A percentile compares a stretch with the other conserved stretches of the same genome.
Conservation (phyloP, 441 rosid species). For the Populus hybrid region DNA sequence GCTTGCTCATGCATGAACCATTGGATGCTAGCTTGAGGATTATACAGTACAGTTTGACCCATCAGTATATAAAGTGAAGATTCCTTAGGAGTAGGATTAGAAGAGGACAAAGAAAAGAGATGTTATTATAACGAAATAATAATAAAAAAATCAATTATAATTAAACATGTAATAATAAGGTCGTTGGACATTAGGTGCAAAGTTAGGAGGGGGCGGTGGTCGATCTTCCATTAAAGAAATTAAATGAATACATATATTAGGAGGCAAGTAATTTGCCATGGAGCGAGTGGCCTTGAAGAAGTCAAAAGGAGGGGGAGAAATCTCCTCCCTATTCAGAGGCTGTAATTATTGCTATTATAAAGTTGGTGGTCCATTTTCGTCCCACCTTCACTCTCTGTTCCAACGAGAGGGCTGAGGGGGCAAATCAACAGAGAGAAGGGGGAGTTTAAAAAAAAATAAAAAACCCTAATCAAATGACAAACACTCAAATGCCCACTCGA, state of each 20-base stretch:
- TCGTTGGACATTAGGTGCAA: conserved; percentile 37
- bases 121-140: background rate
- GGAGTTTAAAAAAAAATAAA: too few species aligned
- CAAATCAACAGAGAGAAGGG: background rate
- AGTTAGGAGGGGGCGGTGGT: conserved; percentile 23
- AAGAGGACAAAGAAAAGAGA: background rate
- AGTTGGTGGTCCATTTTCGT: conserved; percentile 15
- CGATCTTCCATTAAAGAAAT: conserved; percentile 10
- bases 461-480: background rate
- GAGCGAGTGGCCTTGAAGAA: conserved; percentile 17
- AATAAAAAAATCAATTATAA: background rate
- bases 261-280: conserved; percentile 22
- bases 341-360: too few species aligned
- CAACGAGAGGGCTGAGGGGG: background rate
- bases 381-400: background rate
- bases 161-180: conserved; percentile 7
- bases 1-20: conserved; percentile 2
- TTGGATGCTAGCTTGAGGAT: conserved; percentile 2
- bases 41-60: conserved; percentile 12
- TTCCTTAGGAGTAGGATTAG: conserved; percentile 18
- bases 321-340: too few species aligned
- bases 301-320: conserved; percentile 23
- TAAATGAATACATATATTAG: background rate
- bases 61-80: conserved; percentile 18
- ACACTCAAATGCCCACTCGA: conserved; percentile 38